Evolutionary conservation across 495 filamentous ascomycete species (phyloP), one percentile per base, ranked within the genome.

Genomic region (Copromyces sp.): DNA sequence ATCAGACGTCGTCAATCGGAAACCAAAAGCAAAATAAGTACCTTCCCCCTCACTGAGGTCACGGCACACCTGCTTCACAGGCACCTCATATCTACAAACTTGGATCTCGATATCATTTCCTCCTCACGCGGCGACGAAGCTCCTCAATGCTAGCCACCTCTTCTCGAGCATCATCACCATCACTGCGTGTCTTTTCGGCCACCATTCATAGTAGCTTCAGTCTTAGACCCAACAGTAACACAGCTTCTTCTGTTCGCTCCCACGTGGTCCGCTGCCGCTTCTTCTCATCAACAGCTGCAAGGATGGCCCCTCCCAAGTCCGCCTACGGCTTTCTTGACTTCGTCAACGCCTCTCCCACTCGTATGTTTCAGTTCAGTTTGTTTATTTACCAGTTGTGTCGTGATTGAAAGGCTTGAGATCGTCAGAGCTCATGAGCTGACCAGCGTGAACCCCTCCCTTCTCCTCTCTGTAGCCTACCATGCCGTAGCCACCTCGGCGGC

Each of bases 291-390:
- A 73, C 71, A 37, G 42, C 38, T 71, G 70, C 69, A 73, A 80
- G 76, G 70, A 91, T 92, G 89, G 84, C 88, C 59, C 86, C 87
- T 32, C 86, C 87, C 70, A 82, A 87, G 40, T 85, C 89, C 70
- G 94, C 92, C 69, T 32, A 40, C 69, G 69, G 42, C 24, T 70
- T 70, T 42, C 69, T 70, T 17, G 69, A 70, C 69, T 70, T 70
- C 47, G 69, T 70, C 69, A 70, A 98, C 82, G 91, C 91, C 71
- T 97, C 94, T 69, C 95, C 96, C 14, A 97, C 94, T 73, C 95
- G 95, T 99, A 89, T 74, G 90, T 74, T 35, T 39, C 38, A 35
- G 24, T 16, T 37, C 38, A 35, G 24, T 35, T 17, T 32, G 53
- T 61, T 29, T 35, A 32, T 12, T 35, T 3, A 6, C 5, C 53